A percentile compares a stretch with the other conserved stretches of the same genome.
phyloP scores from a whole-genome alignment of 257 asterid species.

The Solanum chaucha region DNA sequence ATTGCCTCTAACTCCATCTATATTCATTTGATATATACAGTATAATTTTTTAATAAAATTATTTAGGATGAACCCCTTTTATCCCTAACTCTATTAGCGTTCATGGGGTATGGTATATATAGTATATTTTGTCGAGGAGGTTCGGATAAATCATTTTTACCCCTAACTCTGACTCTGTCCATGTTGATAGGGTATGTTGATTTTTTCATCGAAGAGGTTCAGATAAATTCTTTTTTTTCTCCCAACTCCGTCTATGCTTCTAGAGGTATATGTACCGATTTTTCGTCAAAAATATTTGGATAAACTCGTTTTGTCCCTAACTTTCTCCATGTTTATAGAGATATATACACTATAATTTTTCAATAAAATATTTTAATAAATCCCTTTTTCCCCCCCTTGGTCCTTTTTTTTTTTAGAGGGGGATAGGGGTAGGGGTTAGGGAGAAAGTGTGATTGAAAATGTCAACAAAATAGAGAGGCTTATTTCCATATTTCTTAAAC shows the following conservation, averaged over 20 bases:
- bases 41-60: neutral
- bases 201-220: neutral
- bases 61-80: neutral
- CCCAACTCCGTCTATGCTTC: neutral
- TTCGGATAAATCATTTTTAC: neutral
- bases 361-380: too few species aligned
- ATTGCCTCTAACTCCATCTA: neutral
- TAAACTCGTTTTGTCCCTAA: neutral
- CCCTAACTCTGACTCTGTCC: neutral
- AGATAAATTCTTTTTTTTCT: neutral
- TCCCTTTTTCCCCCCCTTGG: neutral
- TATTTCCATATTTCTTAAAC: conserved; percentile 42
- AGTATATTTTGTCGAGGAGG: neutral
- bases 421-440: neutral
- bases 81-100: neutral
- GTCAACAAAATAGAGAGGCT: conserved; percentile 13
- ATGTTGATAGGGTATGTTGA: neutral
- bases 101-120: neutral
- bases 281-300: neutral
- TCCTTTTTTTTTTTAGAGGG: neutral
- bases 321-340: too few species aligned
- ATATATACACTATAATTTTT: neutral
- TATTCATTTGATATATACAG: neutral
- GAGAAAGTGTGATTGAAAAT: conserved; percentile 23
- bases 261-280: neutral